phyloP scores from a whole-genome alignment of 208 protist genomes.

The Hexamita inflata region DNA sequence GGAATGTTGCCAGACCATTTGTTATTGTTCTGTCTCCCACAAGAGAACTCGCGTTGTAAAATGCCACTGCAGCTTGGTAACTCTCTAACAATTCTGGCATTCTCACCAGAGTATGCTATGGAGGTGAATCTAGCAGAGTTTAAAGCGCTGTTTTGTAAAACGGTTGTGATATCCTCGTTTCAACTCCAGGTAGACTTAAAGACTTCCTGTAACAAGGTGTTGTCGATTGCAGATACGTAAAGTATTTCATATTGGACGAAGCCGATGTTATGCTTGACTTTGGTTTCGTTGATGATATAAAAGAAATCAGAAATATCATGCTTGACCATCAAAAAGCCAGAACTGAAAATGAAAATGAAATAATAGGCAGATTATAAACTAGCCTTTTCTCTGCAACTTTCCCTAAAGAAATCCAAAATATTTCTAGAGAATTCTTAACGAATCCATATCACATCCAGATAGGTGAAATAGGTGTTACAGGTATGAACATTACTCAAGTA shows the following conservation, averaged over 20 bases:
- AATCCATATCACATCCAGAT: neutral
- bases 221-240: constrained; percentile 46
- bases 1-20: neutral
- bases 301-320: neutral
- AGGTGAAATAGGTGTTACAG: neutral
- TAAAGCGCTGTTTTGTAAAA: constrained; percentile 50
- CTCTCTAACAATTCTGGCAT: constrained; percentile 64
- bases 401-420: constrained; percentile 25
- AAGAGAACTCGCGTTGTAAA: constrained; percentile 87
- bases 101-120: constrained; percentile 55
- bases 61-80: constrained; percentile 76
- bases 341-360: neutral
- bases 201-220: constrained; percentile 73
- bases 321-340: neutral
- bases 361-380: constrained; percentile 28
- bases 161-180: constrained; percentile 54
- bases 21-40: constrained; percentile 87
- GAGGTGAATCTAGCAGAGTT: constrained; percentile 53
- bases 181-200: constrained; percentile 80
- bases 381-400: constrained; percentile 51
- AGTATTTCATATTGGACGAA: constrained; percentile 63
- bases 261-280: constrained; percentile 75
- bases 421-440: neutral
- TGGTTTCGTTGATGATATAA: constrained; percentile 55
- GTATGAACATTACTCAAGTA: neutral